Conservation (phyloP, 345 rosid species). For the Eucalyptus tenuipes region DNA sequence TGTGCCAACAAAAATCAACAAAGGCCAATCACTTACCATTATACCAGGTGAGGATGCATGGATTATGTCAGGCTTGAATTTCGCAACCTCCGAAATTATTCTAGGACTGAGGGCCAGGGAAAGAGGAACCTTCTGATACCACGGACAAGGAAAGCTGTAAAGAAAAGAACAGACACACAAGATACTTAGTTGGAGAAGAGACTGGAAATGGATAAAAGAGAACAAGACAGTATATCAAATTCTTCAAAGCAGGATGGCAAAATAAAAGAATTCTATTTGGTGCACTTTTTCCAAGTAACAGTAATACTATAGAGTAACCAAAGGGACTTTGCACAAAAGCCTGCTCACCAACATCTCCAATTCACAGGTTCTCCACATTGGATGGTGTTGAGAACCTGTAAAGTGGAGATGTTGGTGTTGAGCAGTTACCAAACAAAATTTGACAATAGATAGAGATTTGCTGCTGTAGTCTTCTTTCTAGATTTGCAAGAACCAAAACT, state of each 20-base stretch:
- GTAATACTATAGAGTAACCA: neutral
- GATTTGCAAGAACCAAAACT: neutral
- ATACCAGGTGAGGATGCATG: slow-evolving; percentile 98
- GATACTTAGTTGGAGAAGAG: neutral
- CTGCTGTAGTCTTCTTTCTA: neutral
- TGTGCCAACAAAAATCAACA: neutral
- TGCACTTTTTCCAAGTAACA: neutral
- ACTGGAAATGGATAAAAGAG: neutral
- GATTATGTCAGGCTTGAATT: slow-evolving; percentile 96
- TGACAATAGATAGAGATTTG: neutral
- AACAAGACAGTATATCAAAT: neutral
- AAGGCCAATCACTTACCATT: slow-evolving; percentile 37
- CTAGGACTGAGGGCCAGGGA: slow-evolving; percentile 97
- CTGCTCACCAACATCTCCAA: neutral
- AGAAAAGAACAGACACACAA: neutral
- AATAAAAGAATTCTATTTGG: neutral
- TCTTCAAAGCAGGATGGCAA: neutral
- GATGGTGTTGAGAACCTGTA: neutral
- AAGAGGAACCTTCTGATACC: slow-evolving; percentile 90
- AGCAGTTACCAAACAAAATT: neutral
- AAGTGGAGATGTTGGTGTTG: neutral
- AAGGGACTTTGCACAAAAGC: neutral
- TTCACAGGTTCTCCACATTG: neutral
- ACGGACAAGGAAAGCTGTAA: slow-evolving; percentile 90
- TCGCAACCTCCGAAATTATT: slow-evolving; percentile 90